A percentile compares a stretch with the other conserved stretches of the same genome.
These are phyloP conservation scores for Xerocomus minutiporus DNA, from an alignment of 1,284 basidiomycete genomes.

Conservation along the genomic window DNA sequence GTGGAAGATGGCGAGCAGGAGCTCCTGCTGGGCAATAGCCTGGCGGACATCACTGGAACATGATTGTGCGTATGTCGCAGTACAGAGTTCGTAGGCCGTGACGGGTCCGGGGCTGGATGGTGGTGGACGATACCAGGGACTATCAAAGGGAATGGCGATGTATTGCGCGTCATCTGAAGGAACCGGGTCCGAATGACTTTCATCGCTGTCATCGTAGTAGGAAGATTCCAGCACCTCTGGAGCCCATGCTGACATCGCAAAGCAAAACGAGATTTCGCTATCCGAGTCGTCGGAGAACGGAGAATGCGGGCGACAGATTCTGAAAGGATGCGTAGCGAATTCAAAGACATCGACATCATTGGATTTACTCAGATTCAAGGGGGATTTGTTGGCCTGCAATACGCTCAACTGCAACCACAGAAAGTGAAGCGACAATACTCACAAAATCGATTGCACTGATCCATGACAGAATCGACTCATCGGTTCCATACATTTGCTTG, in stretches of 20 bases:
- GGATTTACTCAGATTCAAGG: conserved; percentile 4
- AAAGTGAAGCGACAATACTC: conserved; percentile 1
- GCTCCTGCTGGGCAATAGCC: conserved; percentile 30
- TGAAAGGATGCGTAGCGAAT: conserved; percentile 22
- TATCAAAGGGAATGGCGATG: conserved; percentile 28
- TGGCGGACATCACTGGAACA: conserved; percentile 32
- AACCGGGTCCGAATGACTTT: conserved; percentile 17
- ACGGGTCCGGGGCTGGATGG: conserved; percentile 19
- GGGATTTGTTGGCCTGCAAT: conserved; percentile 13
- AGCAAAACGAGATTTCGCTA: conserved; percentile 12
- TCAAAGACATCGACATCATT: conserved; percentile 5
- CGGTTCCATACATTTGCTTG: conserved; percentile 25
- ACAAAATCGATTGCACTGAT: conserved; percentile 25
- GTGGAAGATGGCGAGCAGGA: conserved; percentile 30
- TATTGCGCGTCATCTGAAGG: conserved; percentile 26
- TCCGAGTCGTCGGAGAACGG: conserved; percentile 23
- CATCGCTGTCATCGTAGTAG: conserved; percentile 20
- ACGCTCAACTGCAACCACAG: conserved; percentile 2
- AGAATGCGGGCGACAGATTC: conserved; percentile 11
- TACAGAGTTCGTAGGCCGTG: conserved; percentile 17
- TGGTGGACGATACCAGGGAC: conserved; percentile 30
- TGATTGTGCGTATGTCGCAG: conserved; percentile 21
- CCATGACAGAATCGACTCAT: conserved; percentile 25
- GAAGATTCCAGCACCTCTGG: conserved; percentile 13
- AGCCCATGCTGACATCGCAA: conserved; percentile 21